Evolutionary conservation across 2,329 filamentous ascomycete genomes (phyloP).

Genomic region (Nannizziopsis barbatae): DNA sequence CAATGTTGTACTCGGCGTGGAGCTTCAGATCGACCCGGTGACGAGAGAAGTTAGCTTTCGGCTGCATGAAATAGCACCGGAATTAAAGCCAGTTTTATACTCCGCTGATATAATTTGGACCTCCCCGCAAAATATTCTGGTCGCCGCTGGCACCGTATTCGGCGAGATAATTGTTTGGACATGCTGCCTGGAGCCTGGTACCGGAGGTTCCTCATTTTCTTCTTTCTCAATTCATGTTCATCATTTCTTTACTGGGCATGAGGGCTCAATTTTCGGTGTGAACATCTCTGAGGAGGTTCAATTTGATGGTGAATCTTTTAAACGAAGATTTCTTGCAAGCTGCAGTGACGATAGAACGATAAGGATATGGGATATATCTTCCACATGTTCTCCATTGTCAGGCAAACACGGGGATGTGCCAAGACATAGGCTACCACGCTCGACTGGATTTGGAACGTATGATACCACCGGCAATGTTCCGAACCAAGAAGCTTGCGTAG

Average conservation of each 20-base stretch:
- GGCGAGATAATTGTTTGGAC: constrained; percentile 90
- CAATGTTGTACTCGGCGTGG: constrained; percentile 59
- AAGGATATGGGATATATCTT: constrained; percentile 68
- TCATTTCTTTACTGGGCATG: constrained; percentile 57
- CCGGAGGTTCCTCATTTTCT: constrained; percentile 10
- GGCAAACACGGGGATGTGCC: constrained; percentile 18
- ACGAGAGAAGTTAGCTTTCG: constrained; percentile 21
- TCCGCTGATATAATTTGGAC: constrained; percentile 64
- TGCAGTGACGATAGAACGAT: constrained; percentile 94
- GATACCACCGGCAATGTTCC: constrained; percentile 24
- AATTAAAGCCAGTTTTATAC: constrained; percentile 71
- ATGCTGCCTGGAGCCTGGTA: constrained; percentile 36
- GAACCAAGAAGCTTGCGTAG: constrained; percentile 44
- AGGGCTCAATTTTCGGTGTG: constrained; percentile 89
- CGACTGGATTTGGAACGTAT: constrained; percentile 50
- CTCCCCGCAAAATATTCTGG: constrained; percentile 49
- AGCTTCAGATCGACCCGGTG: constrained; percentile 16
- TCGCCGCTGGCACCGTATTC: constrained; percentile 86
- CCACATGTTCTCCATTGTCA: constrained; percentile 37
- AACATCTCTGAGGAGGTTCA: constrained; percentile 54
- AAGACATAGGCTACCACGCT: constrained; percentile 1
- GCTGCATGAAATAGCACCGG: constrained; percentile 36
- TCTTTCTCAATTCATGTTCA: constrained; percentile 35
- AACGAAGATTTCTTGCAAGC: constrained; percentile 61
- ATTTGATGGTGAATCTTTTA: constrained; percentile 27